phyloP scores from a whole-genome alignment of 495 filamentous ascomycete genomes.

The Tuber aestivum region DNA sequence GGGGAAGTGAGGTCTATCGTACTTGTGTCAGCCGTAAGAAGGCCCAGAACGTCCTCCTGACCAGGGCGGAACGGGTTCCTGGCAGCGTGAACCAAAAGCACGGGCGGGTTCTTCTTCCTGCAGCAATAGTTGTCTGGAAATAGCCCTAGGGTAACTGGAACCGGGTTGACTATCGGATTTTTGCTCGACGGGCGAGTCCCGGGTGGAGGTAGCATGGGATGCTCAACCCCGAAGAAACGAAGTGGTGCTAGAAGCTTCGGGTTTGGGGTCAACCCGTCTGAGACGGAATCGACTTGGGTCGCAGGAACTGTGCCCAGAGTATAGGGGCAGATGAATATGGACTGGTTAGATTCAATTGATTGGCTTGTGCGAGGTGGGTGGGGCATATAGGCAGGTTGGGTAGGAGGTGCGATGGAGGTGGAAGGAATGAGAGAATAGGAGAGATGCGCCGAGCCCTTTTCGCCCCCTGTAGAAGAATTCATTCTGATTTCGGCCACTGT shows the following conservation, averaged over 20 bases:
- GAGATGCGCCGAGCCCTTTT: neutral
- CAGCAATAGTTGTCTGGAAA: constrained; percentile 18
- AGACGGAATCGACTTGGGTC: neutral
- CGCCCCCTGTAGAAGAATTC: neutral
- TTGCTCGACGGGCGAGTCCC: constrained; percentile 17
- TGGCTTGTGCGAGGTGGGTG: neutral
- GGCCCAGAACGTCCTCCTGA: constrained; percentile 16
- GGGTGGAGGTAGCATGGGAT: constrained; percentile 21
- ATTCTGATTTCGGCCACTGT: neutral
- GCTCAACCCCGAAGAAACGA: constrained; percentile 18
- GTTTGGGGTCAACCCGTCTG: neutral
- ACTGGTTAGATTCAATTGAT: neutral
- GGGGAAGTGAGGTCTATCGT: neutral
- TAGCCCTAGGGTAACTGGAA: constrained; percentile 25
- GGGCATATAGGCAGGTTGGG: neutral
- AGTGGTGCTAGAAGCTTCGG: neutral
- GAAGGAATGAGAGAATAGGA: neutral
- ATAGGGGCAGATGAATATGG: neutral
- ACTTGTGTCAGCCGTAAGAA: constrained; percentile 25
- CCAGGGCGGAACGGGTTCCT: constrained; percentile 16
- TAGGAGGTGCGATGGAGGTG: neutral
- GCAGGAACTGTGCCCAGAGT: neutral
- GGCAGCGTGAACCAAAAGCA: constrained; percentile 25
- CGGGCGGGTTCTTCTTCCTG: constrained; percentile 20
- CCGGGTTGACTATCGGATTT: constrained; percentile 23